Percentiles rank a stretch among this genome's conserved stretches.
These are phyloP conservation scores for Jacaranda copaia DNA, from an alignment of 257 asterid species.

Conservation along the genomic window DNA sequence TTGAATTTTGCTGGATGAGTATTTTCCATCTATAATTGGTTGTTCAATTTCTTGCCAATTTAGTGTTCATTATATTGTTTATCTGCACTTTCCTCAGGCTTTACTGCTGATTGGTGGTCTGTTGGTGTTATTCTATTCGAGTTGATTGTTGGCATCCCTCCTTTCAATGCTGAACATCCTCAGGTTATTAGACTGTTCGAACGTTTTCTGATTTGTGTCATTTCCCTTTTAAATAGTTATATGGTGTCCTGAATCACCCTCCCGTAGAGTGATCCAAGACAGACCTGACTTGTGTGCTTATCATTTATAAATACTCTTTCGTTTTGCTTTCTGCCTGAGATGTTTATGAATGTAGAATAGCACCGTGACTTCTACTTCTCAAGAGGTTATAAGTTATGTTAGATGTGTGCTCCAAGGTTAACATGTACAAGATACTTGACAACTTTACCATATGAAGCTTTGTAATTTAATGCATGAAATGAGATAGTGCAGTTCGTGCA, in stretches of 20 bases:
- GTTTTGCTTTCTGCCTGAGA: constrained; percentile 25
- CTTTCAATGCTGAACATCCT: constrained; percentile 99
- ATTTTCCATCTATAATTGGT: constrained; percentile 16
- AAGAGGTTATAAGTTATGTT: not conserved
- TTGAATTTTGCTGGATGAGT: constrained; percentile 19
- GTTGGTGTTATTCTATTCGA: constrained; percentile 96
- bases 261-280: not conserved
- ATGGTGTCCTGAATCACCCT: constrained; percentile 18
- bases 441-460: not conserved
- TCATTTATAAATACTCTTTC: not conserved
- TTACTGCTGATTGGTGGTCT: constrained; percentile 99
- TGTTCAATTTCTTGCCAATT: not conserved
- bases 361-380: constrained; percentile 9
- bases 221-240: constrained; percentile 17
- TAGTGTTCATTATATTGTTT: constrained; percentile 28
- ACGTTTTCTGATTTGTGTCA: constrained; percentile 18
- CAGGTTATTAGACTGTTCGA: constrained; percentile 65
- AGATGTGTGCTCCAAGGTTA: not conserved
- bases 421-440: not conserved
- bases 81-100: constrained; percentile 57
- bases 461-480: not conserved
- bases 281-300: not conserved
- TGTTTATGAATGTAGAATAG: constrained; percentile 17
- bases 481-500: not conserved
- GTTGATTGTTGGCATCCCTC: constrained; percentile 98